Conservation (phyloP, 192 early-diverging fungal species). For the Entophlyctis luteolus region DNA sequence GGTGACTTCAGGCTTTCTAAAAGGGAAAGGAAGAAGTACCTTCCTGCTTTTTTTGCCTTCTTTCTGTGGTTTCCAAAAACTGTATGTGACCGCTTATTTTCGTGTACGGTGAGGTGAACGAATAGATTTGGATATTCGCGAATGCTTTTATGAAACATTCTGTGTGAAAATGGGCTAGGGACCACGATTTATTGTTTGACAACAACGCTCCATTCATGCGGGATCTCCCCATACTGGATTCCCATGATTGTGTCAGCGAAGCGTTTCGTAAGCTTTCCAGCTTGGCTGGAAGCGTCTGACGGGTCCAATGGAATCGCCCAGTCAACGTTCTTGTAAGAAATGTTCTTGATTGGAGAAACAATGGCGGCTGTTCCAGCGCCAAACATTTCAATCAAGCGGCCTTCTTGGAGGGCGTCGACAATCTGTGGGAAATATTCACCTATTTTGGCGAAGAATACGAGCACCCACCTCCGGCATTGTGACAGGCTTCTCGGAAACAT, state of each 20-base stretch:
- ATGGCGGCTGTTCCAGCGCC: constrained; percentile 95
- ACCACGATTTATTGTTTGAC: constrained; percentile 43
- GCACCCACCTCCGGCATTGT: constrained; percentile 78
- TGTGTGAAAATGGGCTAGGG: too few species aligned
- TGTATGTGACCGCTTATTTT: too few species aligned
- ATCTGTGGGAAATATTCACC: constrained; percentile 28
- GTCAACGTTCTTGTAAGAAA: constrained; percentile 75
- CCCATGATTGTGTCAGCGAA: constrained; percentile 82
- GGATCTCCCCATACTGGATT: constrained; percentile 90
- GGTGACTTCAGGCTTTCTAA: too few species aligned
- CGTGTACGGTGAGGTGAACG: too few species aligned
- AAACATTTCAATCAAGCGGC: constrained; percentile 86
- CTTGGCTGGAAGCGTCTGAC: constrained; percentile 66
- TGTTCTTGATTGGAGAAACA: constrained; percentile 85
- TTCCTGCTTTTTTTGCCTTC: too few species aligned
- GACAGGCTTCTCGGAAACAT: constrained; percentile 79
- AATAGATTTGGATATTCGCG: too few species aligned
- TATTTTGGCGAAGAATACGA: too few species aligned
- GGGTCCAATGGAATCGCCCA: constrained; percentile 85
- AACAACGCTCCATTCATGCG: constrained; percentile 83
- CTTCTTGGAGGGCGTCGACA: constrained; percentile 65
- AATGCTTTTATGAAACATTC: too few species aligned
- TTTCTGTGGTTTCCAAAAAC: too few species aligned
- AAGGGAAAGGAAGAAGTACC: too few species aligned
- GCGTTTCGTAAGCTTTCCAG: constrained; percentile 78